Conservation (phyloP, 75 land plant genomes). For the Ceratopteris richardii region DNA sequence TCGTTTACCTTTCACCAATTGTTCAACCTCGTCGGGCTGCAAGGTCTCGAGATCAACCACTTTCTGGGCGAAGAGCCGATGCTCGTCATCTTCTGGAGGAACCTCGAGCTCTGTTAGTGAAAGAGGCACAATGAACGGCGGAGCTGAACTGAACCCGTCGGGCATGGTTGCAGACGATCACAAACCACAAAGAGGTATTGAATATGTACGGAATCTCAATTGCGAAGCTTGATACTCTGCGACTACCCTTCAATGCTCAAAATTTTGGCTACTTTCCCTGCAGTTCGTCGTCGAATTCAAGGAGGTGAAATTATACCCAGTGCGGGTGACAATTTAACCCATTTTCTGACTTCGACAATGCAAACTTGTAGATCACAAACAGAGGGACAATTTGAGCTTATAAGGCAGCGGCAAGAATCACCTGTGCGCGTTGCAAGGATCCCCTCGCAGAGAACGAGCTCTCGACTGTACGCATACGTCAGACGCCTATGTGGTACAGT, state of each 20-base stretch:
- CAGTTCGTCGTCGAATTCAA: too few species aligned
- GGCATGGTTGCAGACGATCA: not conserved
- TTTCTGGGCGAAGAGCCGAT: constrained; percentile 42
- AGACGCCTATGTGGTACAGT: too few species aligned
- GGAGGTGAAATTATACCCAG: too few species aligned
- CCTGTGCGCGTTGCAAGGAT: too few species aligned
- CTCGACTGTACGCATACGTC: too few species aligned
- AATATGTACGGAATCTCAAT: not conserved
- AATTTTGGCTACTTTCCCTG: not conserved
- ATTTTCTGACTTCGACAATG: too few species aligned
- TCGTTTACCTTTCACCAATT: constrained; percentile 70
- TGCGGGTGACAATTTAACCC: too few species aligned
- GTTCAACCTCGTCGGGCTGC: constrained; percentile 54
- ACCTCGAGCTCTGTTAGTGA: constrained; percentile 54
- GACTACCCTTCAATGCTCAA: not conserved
- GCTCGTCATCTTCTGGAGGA: constrained; percentile 24
- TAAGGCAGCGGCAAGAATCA: too few species aligned
- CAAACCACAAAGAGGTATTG: not conserved
- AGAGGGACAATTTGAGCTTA: too few species aligned
- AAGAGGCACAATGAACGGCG: constrained; percentile 54
- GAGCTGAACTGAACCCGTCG: not conserved
- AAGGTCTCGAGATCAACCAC: constrained; percentile 37
- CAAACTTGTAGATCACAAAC: too few species aligned
- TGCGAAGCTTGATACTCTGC: not conserved
- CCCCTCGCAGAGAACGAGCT: too few species aligned